Evolutionary conservation across 1,284 basidiomycete species (phyloP).

Genomic region (Coniophora puteana): DNA sequence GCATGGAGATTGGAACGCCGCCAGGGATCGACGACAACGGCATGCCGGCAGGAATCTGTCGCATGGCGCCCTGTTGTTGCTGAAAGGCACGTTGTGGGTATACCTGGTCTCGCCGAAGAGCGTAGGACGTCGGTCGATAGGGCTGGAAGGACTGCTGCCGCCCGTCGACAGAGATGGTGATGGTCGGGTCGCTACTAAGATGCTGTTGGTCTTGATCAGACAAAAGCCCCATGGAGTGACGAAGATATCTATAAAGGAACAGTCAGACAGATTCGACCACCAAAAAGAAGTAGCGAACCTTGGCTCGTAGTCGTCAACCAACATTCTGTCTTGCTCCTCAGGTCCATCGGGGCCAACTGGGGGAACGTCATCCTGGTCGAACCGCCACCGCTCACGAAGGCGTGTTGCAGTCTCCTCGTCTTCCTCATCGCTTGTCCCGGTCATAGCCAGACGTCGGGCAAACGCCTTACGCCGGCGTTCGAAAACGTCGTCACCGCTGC

Average conservation of each 20-base stretch:
- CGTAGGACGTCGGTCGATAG: constrained; percentile 28
- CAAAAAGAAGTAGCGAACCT: constrained; percentile 39
- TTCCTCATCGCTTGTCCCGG: constrained; percentile 35
- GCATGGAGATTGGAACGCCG: constrained; percentile 46
- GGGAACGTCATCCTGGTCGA: constrained; percentile 62
- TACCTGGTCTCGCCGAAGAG: constrained; percentile 37
- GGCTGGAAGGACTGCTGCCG: constrained; percentile 33
- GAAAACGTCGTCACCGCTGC: constrained; percentile 14
- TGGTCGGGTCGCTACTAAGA: constrained; percentile 42
- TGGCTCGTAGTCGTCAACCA: constrained; percentile 68
- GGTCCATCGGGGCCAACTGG: constrained; percentile 53
- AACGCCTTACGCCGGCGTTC: constrained; percentile 11
- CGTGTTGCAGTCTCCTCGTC: constrained; percentile 38
- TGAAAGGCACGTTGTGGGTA: constrained; percentile 20
- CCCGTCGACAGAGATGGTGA: constrained; percentile 34
- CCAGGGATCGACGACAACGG: constrained; percentile 28
- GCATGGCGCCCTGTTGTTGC: constrained; percentile 21
- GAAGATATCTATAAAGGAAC: constrained; percentile 42
- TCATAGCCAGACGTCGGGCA: constrained; percentile 19
- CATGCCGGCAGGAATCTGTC: constrained; percentile 18
- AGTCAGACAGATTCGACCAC: constrained; percentile 1
- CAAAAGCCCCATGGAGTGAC: constrained; percentile 53
- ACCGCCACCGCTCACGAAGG: constrained; percentile 64
- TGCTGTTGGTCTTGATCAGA: constrained; percentile 40
- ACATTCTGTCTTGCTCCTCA: constrained; percentile 63